A percentile compares a stretch with the other conserved stretches of the same genome.
Conservation (phyloP, 495 filamentous ascomycete species). For the Neurospora tetrasperma region DNA sequence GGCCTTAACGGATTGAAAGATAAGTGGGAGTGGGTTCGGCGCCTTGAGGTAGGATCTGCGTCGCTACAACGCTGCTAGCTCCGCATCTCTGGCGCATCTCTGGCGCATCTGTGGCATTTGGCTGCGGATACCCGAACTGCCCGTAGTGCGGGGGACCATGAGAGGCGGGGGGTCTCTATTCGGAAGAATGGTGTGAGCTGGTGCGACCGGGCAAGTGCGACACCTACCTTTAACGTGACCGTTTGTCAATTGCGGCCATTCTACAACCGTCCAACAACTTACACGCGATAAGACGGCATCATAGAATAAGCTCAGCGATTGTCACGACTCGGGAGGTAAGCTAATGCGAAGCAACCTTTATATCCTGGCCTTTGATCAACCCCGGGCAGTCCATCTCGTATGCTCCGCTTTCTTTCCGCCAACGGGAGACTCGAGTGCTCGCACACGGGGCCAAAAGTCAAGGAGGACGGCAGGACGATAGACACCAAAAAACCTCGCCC, state of each 20-base stretch:
- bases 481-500: neutral
- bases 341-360: neutral
- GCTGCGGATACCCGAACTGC: neutral
- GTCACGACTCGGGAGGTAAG: neutral
- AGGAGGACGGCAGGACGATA: slow-evolving; percentile 1
- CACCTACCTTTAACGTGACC: neutral
- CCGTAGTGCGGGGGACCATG: neutral
- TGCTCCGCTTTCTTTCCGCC: neutral
- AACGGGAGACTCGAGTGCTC: neutral
- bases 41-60: neutral
- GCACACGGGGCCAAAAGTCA: neutral
- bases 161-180: neutral
- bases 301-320: neutral
- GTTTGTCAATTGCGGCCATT: neutral
- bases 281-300: neutral
- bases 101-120: neutral
- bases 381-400: neutral
- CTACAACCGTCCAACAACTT: neutral
- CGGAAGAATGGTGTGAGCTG: neutral
- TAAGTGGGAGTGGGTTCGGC: neutral
- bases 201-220: neutral
- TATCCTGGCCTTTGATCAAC: neutral
- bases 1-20: neutral
- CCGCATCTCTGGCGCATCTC: neutral
- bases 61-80: neutral